Evolutionary conservation across 2,329 filamentous ascomycete species (phyloP), one percentile per base, ranked within the genome.

Genomic region (Sclerotinia glacialis): DNA sequence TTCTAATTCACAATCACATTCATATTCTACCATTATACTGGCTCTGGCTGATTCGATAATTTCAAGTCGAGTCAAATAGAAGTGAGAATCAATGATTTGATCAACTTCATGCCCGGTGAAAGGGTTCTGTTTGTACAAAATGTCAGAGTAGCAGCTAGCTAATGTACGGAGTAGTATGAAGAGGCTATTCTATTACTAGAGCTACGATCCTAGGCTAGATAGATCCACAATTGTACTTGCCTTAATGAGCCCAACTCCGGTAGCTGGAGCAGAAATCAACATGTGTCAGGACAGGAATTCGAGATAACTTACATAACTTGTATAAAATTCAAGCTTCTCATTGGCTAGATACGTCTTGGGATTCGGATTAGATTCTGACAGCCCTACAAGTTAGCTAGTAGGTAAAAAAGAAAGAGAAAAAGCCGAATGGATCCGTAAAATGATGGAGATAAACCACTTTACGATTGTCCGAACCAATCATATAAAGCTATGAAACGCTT

Each of bases 381-480:
- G 54, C 54, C 54, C 54, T 58, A 58, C 54, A 23, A 58, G 37
- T 34, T 12, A 37, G 11, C 37, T 4, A 40, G 37, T 14, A 40
- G 4, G 37, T 40, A 52, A 31, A 2, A 7, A 28, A 21, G 28
- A 58, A 21, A 58, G 21, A 5, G 37, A 11, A 58, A 59, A 59
- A 44, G 40, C 40, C 40, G 55, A n/a, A 16, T 14, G 18, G 40
- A 31, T 59, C 40, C 40, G 14, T 23, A 31, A 50, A 31, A 18
- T 18, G 26, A 52, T 31, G 14, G 12, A 46, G 40, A 59, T n/a
- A 59, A 40, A 46, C 31, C 58, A 61, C 44, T n/a, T 4, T 28
- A 37, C 14, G 12, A 7, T 18, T 12, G 23, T 61, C 28, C 50
- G 40, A 18, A 50, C 61, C 61, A 64, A 64, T 64, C 7, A 64